Conservation (phyloP, 169 alveolate genomes). For the Toxoplasma gondii region DNA sequence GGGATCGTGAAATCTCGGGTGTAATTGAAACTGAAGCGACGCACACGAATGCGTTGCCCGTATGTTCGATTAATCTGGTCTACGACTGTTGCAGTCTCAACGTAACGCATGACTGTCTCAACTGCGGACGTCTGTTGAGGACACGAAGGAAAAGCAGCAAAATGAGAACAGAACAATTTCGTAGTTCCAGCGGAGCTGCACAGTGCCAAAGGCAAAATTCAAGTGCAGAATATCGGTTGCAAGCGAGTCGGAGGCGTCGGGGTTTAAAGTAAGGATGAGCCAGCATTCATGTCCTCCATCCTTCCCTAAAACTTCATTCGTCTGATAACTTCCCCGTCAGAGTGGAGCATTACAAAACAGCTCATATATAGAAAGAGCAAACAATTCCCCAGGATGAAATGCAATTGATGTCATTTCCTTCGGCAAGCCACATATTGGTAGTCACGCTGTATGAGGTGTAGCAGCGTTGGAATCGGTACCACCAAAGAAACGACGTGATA, state of each 20-base stretch:
- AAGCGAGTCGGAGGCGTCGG: not conserved
- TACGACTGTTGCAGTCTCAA: slow-evolving; percentile 51
- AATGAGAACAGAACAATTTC: not conserved
- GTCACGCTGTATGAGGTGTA: not conserved
- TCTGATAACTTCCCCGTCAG: no score
- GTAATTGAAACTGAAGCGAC: slow-evolving; percentile 37
- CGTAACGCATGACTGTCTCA: slow-evolving; percentile 52
- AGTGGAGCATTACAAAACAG: no score
- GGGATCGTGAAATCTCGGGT: slow-evolving; percentile 33
- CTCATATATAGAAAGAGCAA: no score
- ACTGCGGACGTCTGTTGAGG: slow-evolving; percentile 47
- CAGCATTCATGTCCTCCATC: no score
- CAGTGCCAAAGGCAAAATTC: not conserved
- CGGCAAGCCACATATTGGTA: not conserved
- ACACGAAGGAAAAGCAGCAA: not conserved
- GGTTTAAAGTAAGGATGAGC: no score
- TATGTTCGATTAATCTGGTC: slow-evolving; percentile 42
- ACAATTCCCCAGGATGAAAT: no score
- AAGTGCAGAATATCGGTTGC: not conserved
- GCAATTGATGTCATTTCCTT: no score
- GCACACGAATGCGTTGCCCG: slow-evolving; percentile 51
- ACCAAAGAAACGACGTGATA: no score
- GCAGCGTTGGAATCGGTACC: no score
- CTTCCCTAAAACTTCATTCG: no score
- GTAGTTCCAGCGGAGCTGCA: not conserved